phyloP scores from a whole-genome alignment of 768 basidiomycete genomes.

The Mycena metata region DNA sequence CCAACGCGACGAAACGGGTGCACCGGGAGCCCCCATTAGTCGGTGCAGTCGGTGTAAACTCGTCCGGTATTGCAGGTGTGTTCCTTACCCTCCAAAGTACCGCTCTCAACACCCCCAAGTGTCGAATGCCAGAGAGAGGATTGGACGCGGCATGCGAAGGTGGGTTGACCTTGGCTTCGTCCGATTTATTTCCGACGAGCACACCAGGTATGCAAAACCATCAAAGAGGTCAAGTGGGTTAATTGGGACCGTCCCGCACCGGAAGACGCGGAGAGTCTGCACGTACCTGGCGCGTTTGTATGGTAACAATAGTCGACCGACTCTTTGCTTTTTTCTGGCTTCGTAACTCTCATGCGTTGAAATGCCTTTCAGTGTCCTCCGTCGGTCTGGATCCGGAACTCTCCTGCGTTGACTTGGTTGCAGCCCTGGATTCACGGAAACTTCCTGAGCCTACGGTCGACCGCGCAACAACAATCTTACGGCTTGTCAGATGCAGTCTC shows the following conservation, averaged over 20 bases:
- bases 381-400: too few species aligned
- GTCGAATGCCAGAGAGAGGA: conserved; percentile 33
- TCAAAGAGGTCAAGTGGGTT: conserved; percentile 25
- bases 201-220: conserved; percentile 31
- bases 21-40: conserved; percentile 13
- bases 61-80: conserved; percentile 34
- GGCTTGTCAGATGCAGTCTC: too few species aligned
- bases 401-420: too few species aligned
- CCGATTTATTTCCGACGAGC: background rate
- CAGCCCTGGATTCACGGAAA: too few species aligned
- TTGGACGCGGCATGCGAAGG: conserved; percentile 34
- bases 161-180: background rate
- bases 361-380: too few species aligned
- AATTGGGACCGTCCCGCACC: conserved; percentile 4
- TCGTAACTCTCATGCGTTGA: too few species aligned
- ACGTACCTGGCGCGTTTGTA: conserved; percentile 23
- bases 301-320: too few species aligned
- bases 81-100: background rate
- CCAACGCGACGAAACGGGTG: conserved; percentile 29
- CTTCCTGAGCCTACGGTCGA: too few species aligned
- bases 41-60: conserved; percentile 33
- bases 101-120: conserved; percentile 1
- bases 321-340: too few species aligned
- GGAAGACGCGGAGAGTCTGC: background rate
- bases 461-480: too few species aligned